Conservation (phyloP, 805 yeast genomes). For the Barnettozyma salicaria region DNA sequence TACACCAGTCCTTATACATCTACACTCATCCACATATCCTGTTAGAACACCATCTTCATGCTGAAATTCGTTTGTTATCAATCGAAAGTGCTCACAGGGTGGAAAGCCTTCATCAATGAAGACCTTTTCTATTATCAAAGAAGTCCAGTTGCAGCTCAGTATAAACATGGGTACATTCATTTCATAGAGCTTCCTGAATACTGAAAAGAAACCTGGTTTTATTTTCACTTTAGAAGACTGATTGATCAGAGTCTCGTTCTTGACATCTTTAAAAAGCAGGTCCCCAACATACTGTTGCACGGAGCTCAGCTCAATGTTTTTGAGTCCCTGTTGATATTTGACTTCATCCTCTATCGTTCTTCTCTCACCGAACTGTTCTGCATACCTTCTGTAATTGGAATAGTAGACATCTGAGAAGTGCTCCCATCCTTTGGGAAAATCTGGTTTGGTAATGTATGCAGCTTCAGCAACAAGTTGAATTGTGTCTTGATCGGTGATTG, state of each 20-base stretch:
- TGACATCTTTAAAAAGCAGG: constrained; percentile 39
- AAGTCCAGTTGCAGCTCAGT: constrained; percentile 61
- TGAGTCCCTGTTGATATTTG: constrained; percentile 40
- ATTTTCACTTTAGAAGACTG: constrained; percentile 39
- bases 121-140: constrained; percentile 35
- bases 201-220: constrained; percentile 71
- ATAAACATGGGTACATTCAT: constrained; percentile 35
- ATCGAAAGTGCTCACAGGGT: constrained; percentile 21
- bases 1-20: constrained; percentile 43
- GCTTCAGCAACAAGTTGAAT: constrained; percentile 44
- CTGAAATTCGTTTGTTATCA: constrained; percentile 49
- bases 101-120: constrained; percentile 22
- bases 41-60: constrained; percentile 27
- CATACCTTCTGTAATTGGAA: constrained; percentile 31
- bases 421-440: constrained; percentile 33
- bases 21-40: constrained; percentile 21
- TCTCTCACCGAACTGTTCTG: constrained; percentile 27
- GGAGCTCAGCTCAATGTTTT: constrained; percentile 43
- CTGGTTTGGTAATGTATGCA: constrained; percentile 36
- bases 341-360: constrained; percentile 36
- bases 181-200: constrained; percentile 18
- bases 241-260: constrained; percentile 25
- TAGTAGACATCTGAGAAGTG: constrained; percentile 41
- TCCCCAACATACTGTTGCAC: constrained; percentile 35
- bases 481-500: constrained; percentile 52